These are phyloP conservation scores for Penicillium sp. DNA, from an alignment of 2,329 filamentous ascomycete species.

Conservation along the genomic window DNA sequence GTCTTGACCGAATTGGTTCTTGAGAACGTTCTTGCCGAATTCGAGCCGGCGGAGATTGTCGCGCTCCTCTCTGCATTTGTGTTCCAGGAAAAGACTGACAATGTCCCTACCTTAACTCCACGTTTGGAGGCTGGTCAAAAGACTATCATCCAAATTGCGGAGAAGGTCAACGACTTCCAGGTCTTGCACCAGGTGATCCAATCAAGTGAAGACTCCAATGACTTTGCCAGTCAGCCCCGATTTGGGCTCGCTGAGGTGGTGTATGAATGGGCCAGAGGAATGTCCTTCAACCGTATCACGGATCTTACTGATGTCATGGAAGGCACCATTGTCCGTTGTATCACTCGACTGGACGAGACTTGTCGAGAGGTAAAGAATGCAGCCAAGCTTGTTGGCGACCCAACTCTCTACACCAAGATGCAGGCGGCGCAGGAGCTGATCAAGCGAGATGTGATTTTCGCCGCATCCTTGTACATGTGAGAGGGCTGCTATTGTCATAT, in stretches of 20 bases:
- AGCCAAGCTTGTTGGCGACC: conserved; percentile 91
- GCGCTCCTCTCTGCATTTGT: conserved; percentile 92
- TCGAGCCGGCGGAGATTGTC: conserved; percentile 94
- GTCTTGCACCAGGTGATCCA: conserved; percentile 90
- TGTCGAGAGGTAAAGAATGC: conserved; percentile 98
- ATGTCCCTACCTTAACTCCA: conserved; percentile 75
- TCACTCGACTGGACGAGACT: conserved; percentile 91
- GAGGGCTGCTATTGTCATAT: neutral
- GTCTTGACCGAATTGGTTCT: conserved; percentile 94
- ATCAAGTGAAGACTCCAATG: conserved; percentile 84
- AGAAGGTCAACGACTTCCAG: conserved; percentile 90
- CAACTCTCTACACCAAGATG: conserved; percentile 93
- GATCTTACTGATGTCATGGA: conserved; percentile 94
- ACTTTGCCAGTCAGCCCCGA: conserved; percentile 81
- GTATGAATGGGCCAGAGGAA: conserved; percentile 96
- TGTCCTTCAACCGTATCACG: conserved; percentile 98
- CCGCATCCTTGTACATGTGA: conserved; percentile 84
- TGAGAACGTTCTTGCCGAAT: conserved; percentile 93
- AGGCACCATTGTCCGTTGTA: conserved; percentile 93
- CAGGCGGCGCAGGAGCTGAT: conserved; percentile 96
- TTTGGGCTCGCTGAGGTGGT: conserved; percentile 97
- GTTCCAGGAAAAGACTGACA: conserved; percentile 94
- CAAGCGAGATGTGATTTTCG: conserved; percentile 90
- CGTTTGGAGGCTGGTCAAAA: conserved; percentile 79
- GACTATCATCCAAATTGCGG: conserved; percentile 84